A percentile compares a stretch with the other conserved stretches of the same genome.
Conservation (phyloP, 371 early-diverging fungal species). For the Rhizomucor pusillus region DNA sequence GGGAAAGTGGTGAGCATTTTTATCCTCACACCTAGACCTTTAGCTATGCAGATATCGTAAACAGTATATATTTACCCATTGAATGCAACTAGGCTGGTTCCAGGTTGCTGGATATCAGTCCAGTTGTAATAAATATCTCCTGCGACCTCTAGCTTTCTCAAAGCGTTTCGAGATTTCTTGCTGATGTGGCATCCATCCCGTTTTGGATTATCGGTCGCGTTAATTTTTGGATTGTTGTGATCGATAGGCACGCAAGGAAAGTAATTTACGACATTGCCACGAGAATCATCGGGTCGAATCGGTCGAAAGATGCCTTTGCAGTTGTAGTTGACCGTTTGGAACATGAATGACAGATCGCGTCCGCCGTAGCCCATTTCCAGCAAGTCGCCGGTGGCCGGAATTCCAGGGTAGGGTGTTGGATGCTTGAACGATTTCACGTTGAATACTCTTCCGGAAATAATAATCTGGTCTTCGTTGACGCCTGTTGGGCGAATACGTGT, state of each 20-base stretch:
- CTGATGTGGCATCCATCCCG: constrained; percentile 69
- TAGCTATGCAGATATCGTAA: background rate
- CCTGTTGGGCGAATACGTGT: constrained; percentile 52
- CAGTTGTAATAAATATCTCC: constrained; percentile 75
- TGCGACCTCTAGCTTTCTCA: constrained; percentile 43
- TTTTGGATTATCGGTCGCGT: constrained; percentile 53
- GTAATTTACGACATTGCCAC: constrained; percentile 59
- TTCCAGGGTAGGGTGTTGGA: constrained; percentile 33
- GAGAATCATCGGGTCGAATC: constrained; percentile 36
- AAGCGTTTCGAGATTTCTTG: constrained; percentile 41
- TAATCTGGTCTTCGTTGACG: constrained; percentile 41
- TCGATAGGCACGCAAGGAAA: constrained; percentile 72
- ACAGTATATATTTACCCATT: constrained; percentile 53
- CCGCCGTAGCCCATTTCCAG: constrained; percentile 67
- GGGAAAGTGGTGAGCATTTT: no score
- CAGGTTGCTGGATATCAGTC: constrained; percentile 61
- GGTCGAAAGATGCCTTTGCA: constrained; percentile 66
- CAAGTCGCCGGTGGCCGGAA: constrained; percentile 52
- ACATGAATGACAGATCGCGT: constrained; percentile 73
- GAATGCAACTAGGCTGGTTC: constrained; percentile 65
- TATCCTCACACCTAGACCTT: no score
- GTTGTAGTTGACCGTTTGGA: constrained; percentile 70
- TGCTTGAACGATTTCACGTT: constrained; percentile 43
- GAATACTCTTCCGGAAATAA: constrained; percentile 57
- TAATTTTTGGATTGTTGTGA: constrained; percentile 35